These are phyloP conservation scores for Kalaharituber pfeilii DNA, from an alignment of 2,329 filamentous ascomycete genomes.

Conservation along the genomic window DNA sequence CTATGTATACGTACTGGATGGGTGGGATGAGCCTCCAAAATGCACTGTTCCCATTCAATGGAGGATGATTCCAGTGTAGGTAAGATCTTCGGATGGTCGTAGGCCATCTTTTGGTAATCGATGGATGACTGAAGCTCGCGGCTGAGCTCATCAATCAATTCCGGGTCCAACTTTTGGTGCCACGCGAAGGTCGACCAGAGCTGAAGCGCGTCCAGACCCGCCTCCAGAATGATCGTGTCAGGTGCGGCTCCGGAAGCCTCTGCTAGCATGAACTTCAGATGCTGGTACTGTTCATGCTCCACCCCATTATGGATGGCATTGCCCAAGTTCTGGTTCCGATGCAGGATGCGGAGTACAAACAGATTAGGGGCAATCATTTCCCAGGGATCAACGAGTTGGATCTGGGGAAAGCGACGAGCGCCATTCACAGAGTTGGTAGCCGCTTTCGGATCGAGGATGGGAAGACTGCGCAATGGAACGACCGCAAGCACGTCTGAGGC, in stretches of 20 bases:
- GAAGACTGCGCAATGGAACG: neutral
- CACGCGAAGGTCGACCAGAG: neutral
- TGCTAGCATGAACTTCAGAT: neutral
- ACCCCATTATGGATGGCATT: neutral
- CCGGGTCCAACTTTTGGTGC: neutral
- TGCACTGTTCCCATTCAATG: neutral
- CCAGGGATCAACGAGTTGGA: neutral
- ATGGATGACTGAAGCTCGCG: neutral
- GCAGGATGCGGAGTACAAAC: neutral
- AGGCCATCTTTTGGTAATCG: neutral
- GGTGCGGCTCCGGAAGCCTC: neutral
- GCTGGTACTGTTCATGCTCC: neutral
- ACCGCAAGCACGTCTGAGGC: neutral
- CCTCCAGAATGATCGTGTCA: neutral
- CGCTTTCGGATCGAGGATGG: neutral
- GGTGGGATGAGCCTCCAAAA: neutral
- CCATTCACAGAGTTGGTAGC: neutral
- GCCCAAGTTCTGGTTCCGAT: neutral
- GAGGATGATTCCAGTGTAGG: neutral
- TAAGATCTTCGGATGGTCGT: neutral
- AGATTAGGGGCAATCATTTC: neutral
- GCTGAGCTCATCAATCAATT: neutral
- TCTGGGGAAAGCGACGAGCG: neutral
- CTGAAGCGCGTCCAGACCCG: neutral
- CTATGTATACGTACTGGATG: neutral